Percentiles rank a stretch among this genome's conserved stretches.
Conservation (phyloP, 345 rosid genomes). For the Psidium guajava region DNA sequence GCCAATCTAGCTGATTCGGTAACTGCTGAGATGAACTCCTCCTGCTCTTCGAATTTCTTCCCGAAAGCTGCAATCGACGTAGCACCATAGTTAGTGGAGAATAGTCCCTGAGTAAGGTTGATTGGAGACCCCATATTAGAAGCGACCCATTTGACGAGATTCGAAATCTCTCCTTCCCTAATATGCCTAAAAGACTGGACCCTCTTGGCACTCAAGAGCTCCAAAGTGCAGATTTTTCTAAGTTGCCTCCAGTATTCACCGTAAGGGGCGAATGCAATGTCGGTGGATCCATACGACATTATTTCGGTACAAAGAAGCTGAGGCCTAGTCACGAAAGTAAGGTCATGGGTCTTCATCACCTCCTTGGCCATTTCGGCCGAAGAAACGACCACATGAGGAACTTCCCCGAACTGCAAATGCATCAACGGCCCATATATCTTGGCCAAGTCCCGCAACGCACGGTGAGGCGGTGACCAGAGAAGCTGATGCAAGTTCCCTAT, state of each 20-base stretch:
- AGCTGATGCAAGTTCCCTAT: constrained; percentile 23
- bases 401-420: constrained; percentile 20
- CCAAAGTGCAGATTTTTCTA: constrained; percentile 6
- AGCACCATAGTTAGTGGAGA: not conserved
- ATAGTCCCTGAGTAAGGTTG: constrained; percentile 9
- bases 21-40: not conserved
- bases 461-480: constrained; percentile 8
- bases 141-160: not conserved
- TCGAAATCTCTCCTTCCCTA: constrained; percentile 9
- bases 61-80: constrained; percentile 12
- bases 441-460: constrained; percentile 9
- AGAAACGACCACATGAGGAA: constrained; percentile 10
- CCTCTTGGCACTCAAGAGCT: constrained; percentile 10
- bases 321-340: constrained; percentile 13
- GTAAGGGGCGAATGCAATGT: constrained; percentile 7
- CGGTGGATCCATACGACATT: not conserved
- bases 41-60: constrained; percentile 5
- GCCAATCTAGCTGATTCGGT: not conserved
- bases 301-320: not conserved
- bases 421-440: constrained; percentile 17
- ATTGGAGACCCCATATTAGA: not conserved
- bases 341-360: constrained; percentile 19
- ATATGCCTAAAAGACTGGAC: constrained; percentile 9
- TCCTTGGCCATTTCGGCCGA: constrained; percentile 12
- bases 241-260: constrained; percentile 19